Evolutionary conservation across 148 eudicot species (phyloP).

Genomic region (Cornus florida): DNA sequence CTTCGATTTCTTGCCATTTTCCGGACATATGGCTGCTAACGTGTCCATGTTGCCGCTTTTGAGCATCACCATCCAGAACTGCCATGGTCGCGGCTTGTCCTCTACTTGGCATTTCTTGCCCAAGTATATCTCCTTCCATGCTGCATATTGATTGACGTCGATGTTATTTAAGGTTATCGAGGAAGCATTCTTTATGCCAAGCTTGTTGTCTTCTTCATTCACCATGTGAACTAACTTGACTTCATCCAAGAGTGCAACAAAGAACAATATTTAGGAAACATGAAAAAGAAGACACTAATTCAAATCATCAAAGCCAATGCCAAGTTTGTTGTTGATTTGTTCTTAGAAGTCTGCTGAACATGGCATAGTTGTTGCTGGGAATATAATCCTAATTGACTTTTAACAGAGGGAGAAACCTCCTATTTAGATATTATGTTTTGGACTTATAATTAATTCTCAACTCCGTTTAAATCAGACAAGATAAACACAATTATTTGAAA

Average conservation of each 20-base stretch:
- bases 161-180: not conserved
- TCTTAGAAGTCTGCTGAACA: not conserved
- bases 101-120: slow-evolving; percentile 30
- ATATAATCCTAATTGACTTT: no score
- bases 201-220: slow-evolving; percentile 19
- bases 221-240: slow-evolving; percentile 27
- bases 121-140: slow-evolving; percentile 24
- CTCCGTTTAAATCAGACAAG: not conserved
- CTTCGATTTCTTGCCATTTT: slow-evolving; percentile 25
- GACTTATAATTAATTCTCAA: no score
- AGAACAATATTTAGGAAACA: not conserved
- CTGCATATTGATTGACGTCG: slow-evolving; percentile 20
- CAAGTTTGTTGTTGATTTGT: not conserved
- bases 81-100: slow-evolving; percentile 30
- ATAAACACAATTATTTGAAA: not conserved
- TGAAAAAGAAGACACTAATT: not conserved
- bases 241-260: not conserved
- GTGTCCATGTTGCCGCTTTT: slow-evolving; percentile 43
- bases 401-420: not conserved
- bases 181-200: slow-evolving; percentile 8
- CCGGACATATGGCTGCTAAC: slow-evolving; percentile 24
- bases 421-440: no score
- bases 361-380: no score
- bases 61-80: slow-evolving; percentile 41
- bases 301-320: not conserved